Conservation (phyloP, 2,329 filamentous ascomycete species). For the Hymenoscyphus albidus region DNA sequence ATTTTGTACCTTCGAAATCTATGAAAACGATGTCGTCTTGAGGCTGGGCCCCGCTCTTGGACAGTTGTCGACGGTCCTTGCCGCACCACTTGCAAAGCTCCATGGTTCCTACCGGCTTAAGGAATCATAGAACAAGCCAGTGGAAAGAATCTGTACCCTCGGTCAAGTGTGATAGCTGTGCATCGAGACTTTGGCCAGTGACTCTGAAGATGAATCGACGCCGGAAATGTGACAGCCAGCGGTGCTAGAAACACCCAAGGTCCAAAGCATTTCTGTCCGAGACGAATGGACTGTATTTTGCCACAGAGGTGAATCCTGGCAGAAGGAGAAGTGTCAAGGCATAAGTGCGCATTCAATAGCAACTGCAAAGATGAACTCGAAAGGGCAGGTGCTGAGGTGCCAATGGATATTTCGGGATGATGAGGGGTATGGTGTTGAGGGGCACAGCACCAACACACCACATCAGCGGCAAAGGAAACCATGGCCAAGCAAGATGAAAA, state of each 20-base stretch:
- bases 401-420: neutral
- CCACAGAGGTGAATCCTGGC: neutral
- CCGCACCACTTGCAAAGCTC: conserved; percentile 15
- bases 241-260: neutral
- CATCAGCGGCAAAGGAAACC: neutral
- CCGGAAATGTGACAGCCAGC: neutral
- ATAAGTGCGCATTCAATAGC: neutral
- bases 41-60: neutral
- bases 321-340: neutral
- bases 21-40: neutral
- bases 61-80: neutral
- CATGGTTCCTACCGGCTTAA: neutral
- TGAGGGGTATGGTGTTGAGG: neutral
- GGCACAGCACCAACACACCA: neutral
- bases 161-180: neutral
- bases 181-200: neutral
- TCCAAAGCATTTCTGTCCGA: neutral
- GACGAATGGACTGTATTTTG: neutral
- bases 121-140: too few relatives aligned
- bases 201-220: neutral
- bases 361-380: neutral
- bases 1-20: conserved; percentile 7
- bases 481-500: neutral
- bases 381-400: neutral
- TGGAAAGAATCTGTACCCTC: too few relatives aligned